Conservation (phyloP, 495 filamentous ascomycete species). For the Penicillium egyptiacum region DNA sequence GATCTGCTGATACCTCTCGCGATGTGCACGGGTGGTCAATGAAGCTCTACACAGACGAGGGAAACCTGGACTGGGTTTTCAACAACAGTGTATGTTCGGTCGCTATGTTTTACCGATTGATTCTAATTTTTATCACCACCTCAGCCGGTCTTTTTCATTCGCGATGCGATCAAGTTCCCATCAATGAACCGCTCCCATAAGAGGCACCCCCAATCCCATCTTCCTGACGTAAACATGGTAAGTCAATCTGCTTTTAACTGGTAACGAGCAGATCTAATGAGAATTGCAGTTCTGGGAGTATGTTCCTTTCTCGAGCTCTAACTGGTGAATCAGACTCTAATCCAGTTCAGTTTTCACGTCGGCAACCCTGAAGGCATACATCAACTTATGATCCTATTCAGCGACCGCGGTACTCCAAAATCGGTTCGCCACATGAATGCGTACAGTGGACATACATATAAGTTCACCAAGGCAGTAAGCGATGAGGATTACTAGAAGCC, state of each 20-base stretch:
- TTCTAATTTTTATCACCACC: too few species aligned
- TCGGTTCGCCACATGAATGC: slow-evolving; percentile 62
- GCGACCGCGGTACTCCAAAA: slow-evolving; percentile 62
- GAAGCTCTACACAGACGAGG: slow-evolving; percentile 79
- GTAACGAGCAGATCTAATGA: slow-evolving; percentile 1
- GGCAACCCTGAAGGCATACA: slow-evolving; percentile 65
- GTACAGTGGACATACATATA: slow-evolving; percentile 68
- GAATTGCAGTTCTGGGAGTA: slow-evolving; percentile 52
- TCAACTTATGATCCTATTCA: slow-evolving; percentile 63
- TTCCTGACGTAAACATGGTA: slow-evolving; percentile 53
- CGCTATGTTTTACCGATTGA: too few species aligned
- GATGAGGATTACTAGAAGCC: slow-evolving; percentile 5
- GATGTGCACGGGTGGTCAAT: slow-evolving; percentile 68
- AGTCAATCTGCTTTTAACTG: not conserved
- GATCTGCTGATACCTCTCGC: slow-evolving; percentile 62
- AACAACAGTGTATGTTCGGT: slow-evolving; percentile 28
- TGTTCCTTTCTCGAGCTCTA: slow-evolving; percentile 22
- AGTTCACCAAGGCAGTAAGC: slow-evolving; percentile 57
- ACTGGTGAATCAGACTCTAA: slow-evolving; percentile 28
- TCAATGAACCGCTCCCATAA: slow-evolving; percentile 56
- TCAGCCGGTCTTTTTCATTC: slow-evolving; percentile 52
- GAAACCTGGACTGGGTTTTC: slow-evolving; percentile 62
- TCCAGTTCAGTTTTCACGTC: slow-evolving; percentile 46
- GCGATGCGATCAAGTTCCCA: slow-evolving; percentile 57
- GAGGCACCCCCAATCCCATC: slow-evolving; percentile 47